These are phyloP conservation scores for Eimeria praecox DNA, from an alignment of 169 alveolate species.

Conservation along the genomic window DNA sequence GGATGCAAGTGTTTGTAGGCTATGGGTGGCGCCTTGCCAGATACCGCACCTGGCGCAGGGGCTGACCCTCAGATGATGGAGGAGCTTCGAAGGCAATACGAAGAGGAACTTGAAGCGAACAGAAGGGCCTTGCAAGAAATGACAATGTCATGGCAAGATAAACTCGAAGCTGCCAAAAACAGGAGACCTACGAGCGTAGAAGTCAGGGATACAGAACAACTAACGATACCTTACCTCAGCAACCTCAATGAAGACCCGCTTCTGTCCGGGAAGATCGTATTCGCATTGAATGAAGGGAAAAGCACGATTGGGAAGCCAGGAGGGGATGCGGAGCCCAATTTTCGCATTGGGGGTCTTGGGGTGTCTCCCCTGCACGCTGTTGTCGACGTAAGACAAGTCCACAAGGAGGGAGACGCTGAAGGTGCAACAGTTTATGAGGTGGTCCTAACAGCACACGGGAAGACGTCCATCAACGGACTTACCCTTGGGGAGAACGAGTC, in stretches of 20 bases:
- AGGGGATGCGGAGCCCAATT: slow-evolving; percentile 66
- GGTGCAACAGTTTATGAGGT: slow-evolving; percentile 48
- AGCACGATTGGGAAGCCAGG: slow-evolving; percentile 90
- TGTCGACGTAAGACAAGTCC: not conserved
- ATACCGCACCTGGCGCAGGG: slow-evolving; percentile 85
- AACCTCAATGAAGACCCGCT: slow-evolving; percentile 94
- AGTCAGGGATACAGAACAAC: slow-evolving; percentile 81
- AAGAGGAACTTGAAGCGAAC: slow-evolving; percentile 83
- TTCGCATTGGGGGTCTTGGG: slow-evolving; percentile 80
- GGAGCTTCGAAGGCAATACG: slow-evolving; percentile 77
- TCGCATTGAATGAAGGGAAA: slow-evolving; percentile 86
- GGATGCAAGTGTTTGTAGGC: slow-evolving; percentile 52
- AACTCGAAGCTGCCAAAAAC: slow-evolving; percentile 67
- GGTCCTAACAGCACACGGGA: slow-evolving; percentile 65
- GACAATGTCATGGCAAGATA: slow-evolving; percentile 83
- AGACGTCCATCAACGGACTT: slow-evolving; percentile 77
- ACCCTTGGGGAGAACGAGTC: slow-evolving; percentile 28
- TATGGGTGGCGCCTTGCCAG: slow-evolving; percentile 54
- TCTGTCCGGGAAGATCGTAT: slow-evolving; percentile 87
- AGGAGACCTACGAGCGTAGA: slow-evolving; percentile 84
- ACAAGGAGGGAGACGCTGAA: not conserved
- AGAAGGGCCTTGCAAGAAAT: slow-evolving; percentile 85
- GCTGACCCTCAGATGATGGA: slow-evolving; percentile 79
- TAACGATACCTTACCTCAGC: slow-evolving; percentile 87
- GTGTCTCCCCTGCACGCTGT: slow-evolving; percentile 57